Percentiles rank a stretch among this genome's conserved stretches.
Conservation (phyloP, 2,329 filamentous ascomycete species). For the Aspergillus ibericus region DNA sequence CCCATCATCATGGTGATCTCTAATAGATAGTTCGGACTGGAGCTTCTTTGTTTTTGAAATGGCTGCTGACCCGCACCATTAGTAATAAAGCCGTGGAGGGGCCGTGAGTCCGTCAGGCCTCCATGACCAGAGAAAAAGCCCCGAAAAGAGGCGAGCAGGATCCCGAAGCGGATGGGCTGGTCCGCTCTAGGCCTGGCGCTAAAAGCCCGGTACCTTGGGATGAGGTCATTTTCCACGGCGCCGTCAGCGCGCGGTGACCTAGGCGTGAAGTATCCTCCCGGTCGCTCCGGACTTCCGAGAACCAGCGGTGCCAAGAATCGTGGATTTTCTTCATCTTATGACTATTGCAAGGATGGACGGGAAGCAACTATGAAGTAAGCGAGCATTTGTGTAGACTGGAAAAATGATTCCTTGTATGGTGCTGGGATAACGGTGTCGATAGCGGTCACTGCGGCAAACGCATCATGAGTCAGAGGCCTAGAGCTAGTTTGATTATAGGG, state of each 20-base stretch:
- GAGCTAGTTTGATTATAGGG: background rate
- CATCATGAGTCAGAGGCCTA: background rate
- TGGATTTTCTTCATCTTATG: background rate
- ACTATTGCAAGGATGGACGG: background rate
- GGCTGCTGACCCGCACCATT: background rate
- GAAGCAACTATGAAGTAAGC: no score
- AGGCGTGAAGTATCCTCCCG: slow-evolving; percentile 12
- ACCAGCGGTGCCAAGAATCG: background rate
- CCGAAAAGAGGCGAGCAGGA: background rate
- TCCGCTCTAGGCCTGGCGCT: slow-evolving; percentile 14
- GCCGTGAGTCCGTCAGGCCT: background rate
- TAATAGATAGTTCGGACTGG: background rate
- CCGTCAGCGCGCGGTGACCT: slow-evolving; percentile 16
- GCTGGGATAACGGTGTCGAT: no score
- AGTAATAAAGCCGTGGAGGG: background rate
- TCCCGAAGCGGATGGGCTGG: background rate
- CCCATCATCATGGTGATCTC: no score
- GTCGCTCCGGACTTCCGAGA: slow-evolving; percentile 18
- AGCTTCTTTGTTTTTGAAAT: background rate
- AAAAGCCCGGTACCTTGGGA: slow-evolving; percentile 19
- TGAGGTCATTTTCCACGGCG: slow-evolving; percentile 20
- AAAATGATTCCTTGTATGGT: no score
- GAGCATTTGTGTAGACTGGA: no score
- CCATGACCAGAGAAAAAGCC: background rate
- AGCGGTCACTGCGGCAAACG: background rate